Conservation (phyloP, 202 grass and related monocot genomes). For the Dendrocalamus latiflorus region DNA sequence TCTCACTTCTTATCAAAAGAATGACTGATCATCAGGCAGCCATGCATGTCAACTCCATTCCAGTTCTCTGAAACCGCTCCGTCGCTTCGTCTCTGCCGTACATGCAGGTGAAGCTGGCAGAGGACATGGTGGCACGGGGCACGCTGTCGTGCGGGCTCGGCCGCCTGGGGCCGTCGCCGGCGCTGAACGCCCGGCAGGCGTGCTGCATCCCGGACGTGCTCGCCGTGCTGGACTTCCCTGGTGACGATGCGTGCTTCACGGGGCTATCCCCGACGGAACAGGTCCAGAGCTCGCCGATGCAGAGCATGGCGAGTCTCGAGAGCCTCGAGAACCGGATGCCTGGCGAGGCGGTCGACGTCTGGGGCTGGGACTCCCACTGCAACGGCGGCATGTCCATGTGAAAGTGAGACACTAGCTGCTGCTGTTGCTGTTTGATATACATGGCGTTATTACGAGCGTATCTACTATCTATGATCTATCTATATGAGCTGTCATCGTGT, state of each 20-base stretch:
- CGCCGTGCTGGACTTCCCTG: constrained; percentile 47
- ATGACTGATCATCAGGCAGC: background rate
- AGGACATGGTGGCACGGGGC: constrained; percentile 74
- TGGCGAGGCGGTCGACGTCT: constrained; percentile 33
- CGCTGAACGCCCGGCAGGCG: constrained; percentile 36
- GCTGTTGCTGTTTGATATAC: background rate
- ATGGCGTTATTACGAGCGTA: background rate
- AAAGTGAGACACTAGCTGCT: background rate
- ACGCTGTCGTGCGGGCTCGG: constrained; percentile 59
- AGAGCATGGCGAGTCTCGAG: constrained; percentile 49
- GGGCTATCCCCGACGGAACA: constrained; percentile 58
- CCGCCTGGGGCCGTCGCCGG: constrained; percentile 49
- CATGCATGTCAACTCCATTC: background rate
- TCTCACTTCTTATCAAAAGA: background rate
- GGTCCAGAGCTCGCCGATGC: constrained; percentile 55
- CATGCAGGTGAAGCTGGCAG: constrained; percentile 82
- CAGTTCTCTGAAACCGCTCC: background rate
- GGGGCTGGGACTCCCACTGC: constrained; percentile 37
- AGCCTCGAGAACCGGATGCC: constrained; percentile 42
- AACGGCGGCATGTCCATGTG: constrained; percentile 42
- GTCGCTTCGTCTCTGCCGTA: background rate
- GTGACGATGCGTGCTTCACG: constrained; percentile 46
- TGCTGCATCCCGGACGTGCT: constrained; percentile 49
- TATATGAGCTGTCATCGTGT: background rate
- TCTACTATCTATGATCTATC: background rate